Base-by-base conservation (phyloP, 2,329 filamentous ascomycete species). In the Biscogniauxia mediterranea region DNA sequence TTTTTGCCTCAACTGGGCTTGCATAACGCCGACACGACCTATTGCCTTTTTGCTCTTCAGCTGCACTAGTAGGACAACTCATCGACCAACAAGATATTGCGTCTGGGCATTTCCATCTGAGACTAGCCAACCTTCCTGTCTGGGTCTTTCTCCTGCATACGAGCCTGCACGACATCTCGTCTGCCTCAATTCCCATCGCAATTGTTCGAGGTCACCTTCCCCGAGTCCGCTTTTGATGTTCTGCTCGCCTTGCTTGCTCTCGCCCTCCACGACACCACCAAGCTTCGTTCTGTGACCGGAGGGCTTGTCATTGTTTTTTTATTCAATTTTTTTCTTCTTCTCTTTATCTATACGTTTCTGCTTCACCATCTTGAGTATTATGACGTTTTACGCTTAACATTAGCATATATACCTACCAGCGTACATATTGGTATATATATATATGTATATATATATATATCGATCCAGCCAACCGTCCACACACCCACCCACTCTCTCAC, bases 321-420 rank as follows among this genome's bases (percentile, higher is more conserved):
- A 52, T 58, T 55, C 62, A 62, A 59, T 61, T 65, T 59, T 65
- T 62, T 63, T 54, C 60, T 54, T 62, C 59, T 64, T 62, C n/a
- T n/a, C n/a, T n/a, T 61, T 59, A 57, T 63, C 58, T 57, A 23
- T 65, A 57, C 56, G 60, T 61, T 59, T 57, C 61, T 62, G 46
- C 61, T 62, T 46, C 23, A 5, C 23, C 23, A 5, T 5, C 63
- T 62, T 57, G 57, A 58, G 52, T 65, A 32, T 64, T 38, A 65
- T 64, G 63, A 67, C 61, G 54, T 51, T 62, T 61, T 61, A 64
- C 57, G 65, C 55, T 67, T 56, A 61, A 57, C 65, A 42, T 61
- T 65, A 65, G 61, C 65, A 65, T 67, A 67, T 32, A 32, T 32
- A 32, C 28, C 28, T 32, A 32, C 28, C 28, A 5, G 11, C 28